A percentile compares a stretch with the other conserved stretches of the same genome.
Conservation (phyloP, 2,329 filamentous ascomycete species). For the Aspergillus sp. region DNA sequence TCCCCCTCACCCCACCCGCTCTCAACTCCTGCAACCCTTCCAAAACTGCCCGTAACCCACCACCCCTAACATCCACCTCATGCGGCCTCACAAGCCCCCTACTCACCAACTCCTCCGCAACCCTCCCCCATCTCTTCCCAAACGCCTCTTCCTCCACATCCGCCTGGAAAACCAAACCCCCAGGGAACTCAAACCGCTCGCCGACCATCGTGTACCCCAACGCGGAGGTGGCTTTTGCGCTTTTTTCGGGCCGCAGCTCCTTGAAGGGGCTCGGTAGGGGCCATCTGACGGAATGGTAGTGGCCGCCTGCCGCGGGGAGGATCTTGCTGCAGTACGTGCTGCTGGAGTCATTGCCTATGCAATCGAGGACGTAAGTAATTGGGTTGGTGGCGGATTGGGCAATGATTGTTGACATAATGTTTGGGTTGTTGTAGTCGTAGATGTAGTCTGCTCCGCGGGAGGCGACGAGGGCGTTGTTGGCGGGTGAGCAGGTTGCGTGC, state of each 20-base stretch:
- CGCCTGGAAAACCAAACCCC: background rate
- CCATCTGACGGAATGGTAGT: background rate
- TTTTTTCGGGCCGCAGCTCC: background rate
- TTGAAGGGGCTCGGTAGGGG: background rate
- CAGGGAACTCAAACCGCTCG: background rate
- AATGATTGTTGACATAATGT: background rate
- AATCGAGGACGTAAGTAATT: background rate
- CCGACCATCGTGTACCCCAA: background rate
- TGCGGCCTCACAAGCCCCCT: background rate
- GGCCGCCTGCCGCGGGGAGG: background rate
- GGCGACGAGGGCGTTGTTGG: background rate
- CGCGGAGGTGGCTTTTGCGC: background rate
- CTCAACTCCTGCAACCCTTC: slow-evolving; percentile 1
- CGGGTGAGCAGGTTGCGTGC: slow-evolving; percentile 2
- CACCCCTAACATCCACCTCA: background rate
- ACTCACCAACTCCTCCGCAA: background rate
- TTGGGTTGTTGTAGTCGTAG: background rate
- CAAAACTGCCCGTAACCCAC: background rate
- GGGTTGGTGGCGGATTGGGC: background rate
- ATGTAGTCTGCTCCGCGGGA: background rate
- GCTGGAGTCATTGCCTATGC: background rate
- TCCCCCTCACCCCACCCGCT: background rate
- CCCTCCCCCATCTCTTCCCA: background rate
- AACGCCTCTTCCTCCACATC: background rate
- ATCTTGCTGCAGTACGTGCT: background rate